phyloP scores from a whole-genome alignment of 768 basidiomycete genomes.

The Lactarius akahatsu region DNA sequence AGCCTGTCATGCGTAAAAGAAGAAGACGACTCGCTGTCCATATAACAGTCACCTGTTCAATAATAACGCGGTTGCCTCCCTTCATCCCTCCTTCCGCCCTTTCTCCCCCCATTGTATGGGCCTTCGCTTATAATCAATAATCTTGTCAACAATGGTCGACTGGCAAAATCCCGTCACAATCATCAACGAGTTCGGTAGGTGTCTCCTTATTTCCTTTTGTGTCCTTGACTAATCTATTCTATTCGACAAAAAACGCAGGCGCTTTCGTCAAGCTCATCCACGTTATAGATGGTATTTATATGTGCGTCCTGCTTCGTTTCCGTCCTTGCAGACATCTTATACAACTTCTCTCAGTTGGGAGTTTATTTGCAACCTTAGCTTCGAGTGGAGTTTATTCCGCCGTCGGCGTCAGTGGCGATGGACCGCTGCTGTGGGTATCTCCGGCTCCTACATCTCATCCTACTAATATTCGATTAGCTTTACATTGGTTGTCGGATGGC shows the following conservation, averaged over 20 bases:
- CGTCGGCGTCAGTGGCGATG: conserved; percentile 27
- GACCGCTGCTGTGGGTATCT: conserved; percentile 19
- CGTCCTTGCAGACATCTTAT: background rate
- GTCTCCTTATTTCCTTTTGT: background rate
- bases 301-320: conserved; percentile 13
- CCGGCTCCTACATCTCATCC: background rate
- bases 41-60: background rate
- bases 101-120: background rate
- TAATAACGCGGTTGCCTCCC: background rate
- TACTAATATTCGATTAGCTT: conserved; percentile 11
- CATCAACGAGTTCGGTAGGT: conserved; percentile 13
- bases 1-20: background rate
- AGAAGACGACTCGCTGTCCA: background rate
- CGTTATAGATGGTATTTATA: conserved; percentile 25
- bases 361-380: conserved; percentile 23
- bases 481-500: conserved; percentile 19
- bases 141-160: conserved; percentile 20
- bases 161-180: conserved; percentile 23
- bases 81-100: background rate
- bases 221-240: no score
- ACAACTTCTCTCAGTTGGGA: conserved; percentile 22
- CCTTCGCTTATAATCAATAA: background rate
- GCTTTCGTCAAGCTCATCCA: conserved; percentile 25
- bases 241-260: background rate
- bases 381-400: conserved; percentile 21